phyloP scores from a whole-genome alignment of 2,329 filamentous ascomycete species.

The Colletotrichum orbiculare region DNA sequence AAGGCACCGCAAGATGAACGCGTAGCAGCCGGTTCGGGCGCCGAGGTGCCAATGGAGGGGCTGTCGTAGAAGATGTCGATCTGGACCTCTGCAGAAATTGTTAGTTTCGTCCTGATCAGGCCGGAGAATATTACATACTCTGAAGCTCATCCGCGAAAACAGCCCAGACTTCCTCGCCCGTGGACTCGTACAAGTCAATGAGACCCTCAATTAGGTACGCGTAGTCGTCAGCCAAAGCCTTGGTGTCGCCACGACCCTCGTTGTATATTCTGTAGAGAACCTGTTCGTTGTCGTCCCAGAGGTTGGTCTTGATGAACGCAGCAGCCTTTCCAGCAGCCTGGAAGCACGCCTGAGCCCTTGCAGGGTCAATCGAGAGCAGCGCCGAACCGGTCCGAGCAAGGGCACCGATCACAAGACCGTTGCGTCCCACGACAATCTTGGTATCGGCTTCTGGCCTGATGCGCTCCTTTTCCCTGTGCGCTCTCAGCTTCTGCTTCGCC shows the following conservation, averaged over 20 bases:
- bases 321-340: slow-evolving; percentile 75
- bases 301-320: slow-evolving; percentile 75
- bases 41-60: slow-evolving; percentile 42
- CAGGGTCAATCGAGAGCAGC: slow-evolving; percentile 69
- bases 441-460: slow-evolving; percentile 84
- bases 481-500: slow-evolving; percentile 75
- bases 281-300: slow-evolving; percentile 74
- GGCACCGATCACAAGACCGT: slow-evolving; percentile 86
- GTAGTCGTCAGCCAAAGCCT: slow-evolving; percentile 93
- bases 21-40: slow-evolving; percentile 50
- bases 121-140: slow-evolving; percentile 55
- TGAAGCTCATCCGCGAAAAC: slow-evolving; percentile 87
- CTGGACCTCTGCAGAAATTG: slow-evolving; percentile 69
- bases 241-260: slow-evolving; percentile 70
- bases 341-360: slow-evolving; percentile 70
- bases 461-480: slow-evolving; percentile 79
- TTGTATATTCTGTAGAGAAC: slow-evolving; percentile 81
- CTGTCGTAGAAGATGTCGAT: slow-evolving; percentile 82
- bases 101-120: slow-evolving; percentile 35
- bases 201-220: slow-evolving; percentile 87
- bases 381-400: slow-evolving; percentile 80
- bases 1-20: slow-evolving; percentile 69
- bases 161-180: slow-evolving; percentile 79
- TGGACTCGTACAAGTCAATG: slow-evolving; percentile 85
- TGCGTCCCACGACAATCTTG: slow-evolving; percentile 89